Conservation (phyloP, 768 basidiomycete species). For the Pleurotus salmoneostramineus region DNA sequence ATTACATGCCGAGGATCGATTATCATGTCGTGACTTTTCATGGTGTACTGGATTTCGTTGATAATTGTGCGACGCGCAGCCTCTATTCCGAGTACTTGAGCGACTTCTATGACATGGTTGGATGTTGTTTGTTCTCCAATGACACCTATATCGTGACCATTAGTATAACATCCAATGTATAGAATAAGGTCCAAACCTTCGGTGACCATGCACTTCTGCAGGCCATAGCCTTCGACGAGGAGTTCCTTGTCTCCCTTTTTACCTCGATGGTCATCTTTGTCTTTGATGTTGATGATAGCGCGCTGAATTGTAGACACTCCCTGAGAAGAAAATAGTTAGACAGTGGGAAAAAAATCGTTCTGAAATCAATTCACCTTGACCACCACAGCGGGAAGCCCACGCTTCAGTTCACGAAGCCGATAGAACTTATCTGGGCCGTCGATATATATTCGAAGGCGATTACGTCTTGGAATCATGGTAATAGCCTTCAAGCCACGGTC, state of each 20-base stretch:
- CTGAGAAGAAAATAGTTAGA: slow-evolving; percentile 28
- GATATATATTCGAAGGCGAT: slow-evolving; percentile 76
- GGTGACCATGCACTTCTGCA: slow-evolving; percentile 95
- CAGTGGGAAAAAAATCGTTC: neutral
- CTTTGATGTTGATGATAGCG: slow-evolving; percentile 95
- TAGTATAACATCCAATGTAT: slow-evolving; percentile 2
- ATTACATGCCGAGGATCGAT: slow-evolving; percentile 99
- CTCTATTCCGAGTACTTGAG: slow-evolving; percentile 95
- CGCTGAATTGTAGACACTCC: slow-evolving; percentile 86
- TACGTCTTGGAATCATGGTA: slow-evolving; percentile 67
- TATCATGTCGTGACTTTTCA: slow-evolving; percentile 96
- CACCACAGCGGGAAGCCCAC: slow-evolving; percentile 78
- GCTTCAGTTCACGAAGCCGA: slow-evolving; percentile 80
- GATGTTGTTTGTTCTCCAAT: slow-evolving; percentile 89
- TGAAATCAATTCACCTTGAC: slow-evolving; percentile 62
- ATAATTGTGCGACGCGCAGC: slow-evolving; percentile 93
- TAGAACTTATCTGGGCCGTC: slow-evolving; percentile 80
- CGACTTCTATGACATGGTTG: slow-evolving; percentile 96
- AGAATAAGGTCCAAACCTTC: slow-evolving; percentile 56
- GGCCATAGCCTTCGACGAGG: slow-evolving; percentile 94
- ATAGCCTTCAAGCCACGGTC: slow-evolving; percentile 49
- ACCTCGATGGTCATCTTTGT: slow-evolving; percentile 73
- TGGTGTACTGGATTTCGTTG: slow-evolving; percentile 96
- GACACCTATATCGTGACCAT: slow-evolving; percentile 54
- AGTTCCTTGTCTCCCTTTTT: slow-evolving; percentile 89